A percentile compares a stretch with the other conserved stretches of the same genome.
Evolutionary conservation across 345 rosid genomes (phyloP).

Genomic region (Erucastrum elatum): DNA sequence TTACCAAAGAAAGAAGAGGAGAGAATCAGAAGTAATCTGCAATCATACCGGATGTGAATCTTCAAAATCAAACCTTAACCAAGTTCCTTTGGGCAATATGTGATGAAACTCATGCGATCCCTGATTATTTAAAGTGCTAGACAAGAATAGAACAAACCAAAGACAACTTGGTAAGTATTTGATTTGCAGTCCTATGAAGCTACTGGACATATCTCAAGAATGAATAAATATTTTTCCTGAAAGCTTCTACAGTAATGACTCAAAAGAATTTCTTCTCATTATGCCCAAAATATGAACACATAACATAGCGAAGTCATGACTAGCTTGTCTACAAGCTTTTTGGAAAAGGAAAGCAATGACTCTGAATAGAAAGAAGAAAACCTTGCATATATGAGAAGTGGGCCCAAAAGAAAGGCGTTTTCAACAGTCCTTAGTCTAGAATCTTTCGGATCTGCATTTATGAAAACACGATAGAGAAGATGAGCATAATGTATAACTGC

Average conservation of each 20-base stretch:
- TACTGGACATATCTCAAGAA: constrained; percentile 1
- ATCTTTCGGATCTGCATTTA: constrained; percentile 71
- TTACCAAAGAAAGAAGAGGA: background rate
- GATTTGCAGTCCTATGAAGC: background rate
- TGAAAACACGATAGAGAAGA: constrained; percentile 10
- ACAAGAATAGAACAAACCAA: constrained; percentile 22
- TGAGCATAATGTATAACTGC: background rate
- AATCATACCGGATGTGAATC: constrained; percentile 79
- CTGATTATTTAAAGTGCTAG: constrained; percentile 53
- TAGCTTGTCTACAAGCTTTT: background rate
- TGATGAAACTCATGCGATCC: constrained; percentile 50
- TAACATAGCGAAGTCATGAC: constrained; percentile 5
- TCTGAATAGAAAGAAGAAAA: constrained; percentile 38
- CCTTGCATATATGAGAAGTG: constrained; percentile 75
- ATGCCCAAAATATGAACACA: constrained; percentile 1
- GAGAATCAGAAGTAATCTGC: background rate
- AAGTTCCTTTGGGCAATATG: constrained; percentile 67
- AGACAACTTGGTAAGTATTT: constrained; percentile 13
- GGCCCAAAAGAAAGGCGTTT: constrained; percentile 80
- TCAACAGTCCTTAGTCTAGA: constrained; percentile 64
- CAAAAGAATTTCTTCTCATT: background rate
- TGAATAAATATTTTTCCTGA: background rate
- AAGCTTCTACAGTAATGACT: background rate
- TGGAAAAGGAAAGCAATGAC: constrained; percentile 2
- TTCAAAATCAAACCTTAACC: constrained; percentile 77